phyloP scores from a whole-genome alignment of 805 yeast species.

The Suhomyces vadensis region DNA sequence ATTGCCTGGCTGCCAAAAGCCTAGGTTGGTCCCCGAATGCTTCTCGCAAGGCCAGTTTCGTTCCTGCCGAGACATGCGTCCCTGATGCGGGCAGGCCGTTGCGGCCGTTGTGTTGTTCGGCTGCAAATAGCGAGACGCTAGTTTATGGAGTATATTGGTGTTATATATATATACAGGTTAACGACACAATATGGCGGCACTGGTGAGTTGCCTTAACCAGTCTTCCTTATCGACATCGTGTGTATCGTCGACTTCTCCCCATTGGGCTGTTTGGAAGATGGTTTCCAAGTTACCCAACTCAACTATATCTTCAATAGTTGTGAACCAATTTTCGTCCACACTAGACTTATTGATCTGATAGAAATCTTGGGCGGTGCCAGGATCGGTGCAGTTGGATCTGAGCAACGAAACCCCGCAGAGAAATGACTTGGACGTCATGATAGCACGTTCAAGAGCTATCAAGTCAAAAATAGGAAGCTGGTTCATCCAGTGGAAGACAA shows the following conservation, averaged over 20 bases:
- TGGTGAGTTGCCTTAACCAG: conserved; percentile 74
- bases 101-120: too few species aligned
- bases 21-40: too few species aligned
- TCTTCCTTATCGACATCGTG: conserved; percentile 97
- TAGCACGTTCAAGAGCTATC: conserved; percentile 88
- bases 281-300: conserved; percentile 79
- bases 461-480: conserved; percentile 71
- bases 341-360: conserved; percentile 39
- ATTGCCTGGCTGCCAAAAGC: too few species aligned
- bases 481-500: conserved; percentile 66
- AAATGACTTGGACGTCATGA: conserved; percentile 81
- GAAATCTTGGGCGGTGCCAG: conserved; percentile 16
- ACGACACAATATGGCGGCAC: conserved; percentile 57
- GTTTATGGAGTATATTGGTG: too few species aligned
- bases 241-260: conserved; percentile 99
- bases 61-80: too few species aligned
- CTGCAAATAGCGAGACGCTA: too few species aligned
- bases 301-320: conserved; percentile 68
- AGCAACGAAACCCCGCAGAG: conserved; percentile 74
- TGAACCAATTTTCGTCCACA: conserved; percentile 33
- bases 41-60: too few species aligned
- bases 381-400: conserved; percentile 42
- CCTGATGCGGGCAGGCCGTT: too few species aligned
- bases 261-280: conserved; percentile 77
- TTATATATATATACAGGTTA: too few species aligned